Conservation (phyloP, 2,329 filamentous ascomycete genomes). For the Dactylellina drechsleri region DNA sequence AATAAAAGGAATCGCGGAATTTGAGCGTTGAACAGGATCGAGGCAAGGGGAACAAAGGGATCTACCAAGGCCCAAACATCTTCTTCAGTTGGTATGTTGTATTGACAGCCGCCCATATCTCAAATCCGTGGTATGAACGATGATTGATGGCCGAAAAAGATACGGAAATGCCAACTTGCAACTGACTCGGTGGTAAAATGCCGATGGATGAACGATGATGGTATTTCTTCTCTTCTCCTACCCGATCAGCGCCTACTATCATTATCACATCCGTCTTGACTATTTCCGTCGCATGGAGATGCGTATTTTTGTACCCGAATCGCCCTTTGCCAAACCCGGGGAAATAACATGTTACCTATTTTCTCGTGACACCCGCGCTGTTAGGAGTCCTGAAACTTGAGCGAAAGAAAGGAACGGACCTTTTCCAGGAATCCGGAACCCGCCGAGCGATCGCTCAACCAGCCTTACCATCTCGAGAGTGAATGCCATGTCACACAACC, state of each 20-base stretch:
- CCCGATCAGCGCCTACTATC: conserved; percentile 30
- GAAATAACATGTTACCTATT: conserved; percentile 17
- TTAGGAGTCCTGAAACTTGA: conserved; percentile 37
- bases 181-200: conserved; percentile 1
- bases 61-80: conserved; percentile 7
- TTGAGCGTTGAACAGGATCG: conserved; percentile 10
- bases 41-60: neutral
- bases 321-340: conserved; percentile 25
- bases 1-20: conserved; percentile 7
- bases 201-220: conserved; percentile 7
- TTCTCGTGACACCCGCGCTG: conserved; percentile 8
- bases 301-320: conserved; percentile 9
- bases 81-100: conserved; percentile 37
- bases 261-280: conserved; percentile 26
- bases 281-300: conserved; percentile 30
- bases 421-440: conserved; percentile 47
- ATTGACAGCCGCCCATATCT: conserved; percentile 35
- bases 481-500: conserved; percentile 38
- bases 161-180: conserved; percentile 15
- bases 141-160: conserved; percentile 23
- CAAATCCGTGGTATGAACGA: conserved; percentile 28
- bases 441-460: conserved; percentile 9
- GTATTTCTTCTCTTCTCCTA: conserved; percentile 10
- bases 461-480: conserved; percentile 28
- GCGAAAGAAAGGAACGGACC: conserved; percentile 9